Evolutionary conservation across 2,329 filamentous ascomycete species (phyloP).

Genomic region (Alternaria infectoria): DNA sequence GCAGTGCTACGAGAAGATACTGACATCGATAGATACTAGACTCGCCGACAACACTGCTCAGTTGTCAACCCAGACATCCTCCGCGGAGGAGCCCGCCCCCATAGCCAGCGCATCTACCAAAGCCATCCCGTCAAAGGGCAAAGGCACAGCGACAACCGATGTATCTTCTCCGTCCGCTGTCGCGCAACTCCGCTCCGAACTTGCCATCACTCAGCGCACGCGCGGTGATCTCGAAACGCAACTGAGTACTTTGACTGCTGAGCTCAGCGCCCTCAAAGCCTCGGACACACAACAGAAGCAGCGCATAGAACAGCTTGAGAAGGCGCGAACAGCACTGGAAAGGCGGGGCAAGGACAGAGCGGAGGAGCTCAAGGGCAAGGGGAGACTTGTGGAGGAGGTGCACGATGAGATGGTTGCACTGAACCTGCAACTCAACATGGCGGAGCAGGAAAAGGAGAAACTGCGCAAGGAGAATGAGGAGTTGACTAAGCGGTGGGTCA

Average conservation of each 20-base stretch:
- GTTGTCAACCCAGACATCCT: slow-evolving; percentile 31
- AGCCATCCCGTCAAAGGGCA: slow-evolving; percentile 33
- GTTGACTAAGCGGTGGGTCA: slow-evolving; percentile 90
- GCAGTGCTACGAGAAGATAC: not conserved
- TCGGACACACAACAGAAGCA: slow-evolving; percentile 66
- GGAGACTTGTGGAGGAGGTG: slow-evolving; percentile 81
- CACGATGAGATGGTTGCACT: slow-evolving; percentile 92
- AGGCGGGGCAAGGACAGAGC: slow-evolving; percentile 78
- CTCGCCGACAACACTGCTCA: slow-evolving; percentile 54
- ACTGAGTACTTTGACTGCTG: slow-evolving; percentile 66
- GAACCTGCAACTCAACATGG: slow-evolving; percentile 85
- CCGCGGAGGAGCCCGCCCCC: slow-evolving; percentile 23
- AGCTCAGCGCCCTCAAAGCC: slow-evolving; percentile 68
- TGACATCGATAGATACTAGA: slow-evolving; percentile 48
- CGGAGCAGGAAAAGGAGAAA: slow-evolving; percentile 75
- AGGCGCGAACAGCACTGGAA: slow-evolving; percentile 66
- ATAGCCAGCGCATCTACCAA: slow-evolving; percentile 28
- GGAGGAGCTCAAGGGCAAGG: slow-evolving; percentile 84
- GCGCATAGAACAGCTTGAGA: slow-evolving; percentile 66
- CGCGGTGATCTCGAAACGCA: slow-evolving; percentile 71
- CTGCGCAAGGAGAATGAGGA: slow-evolving; percentile 85
- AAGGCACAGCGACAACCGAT: slow-evolving; percentile 21
- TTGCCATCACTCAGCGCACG: slow-evolving; percentile 77
- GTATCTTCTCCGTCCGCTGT: slow-evolving; percentile 23
- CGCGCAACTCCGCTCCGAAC: slow-evolving; percentile 61